These are phyloP conservation scores for Didymellaceae sp. DNA, from an alignment of 2,329 filamentous ascomycete species.

Conservation along the genomic window DNA sequence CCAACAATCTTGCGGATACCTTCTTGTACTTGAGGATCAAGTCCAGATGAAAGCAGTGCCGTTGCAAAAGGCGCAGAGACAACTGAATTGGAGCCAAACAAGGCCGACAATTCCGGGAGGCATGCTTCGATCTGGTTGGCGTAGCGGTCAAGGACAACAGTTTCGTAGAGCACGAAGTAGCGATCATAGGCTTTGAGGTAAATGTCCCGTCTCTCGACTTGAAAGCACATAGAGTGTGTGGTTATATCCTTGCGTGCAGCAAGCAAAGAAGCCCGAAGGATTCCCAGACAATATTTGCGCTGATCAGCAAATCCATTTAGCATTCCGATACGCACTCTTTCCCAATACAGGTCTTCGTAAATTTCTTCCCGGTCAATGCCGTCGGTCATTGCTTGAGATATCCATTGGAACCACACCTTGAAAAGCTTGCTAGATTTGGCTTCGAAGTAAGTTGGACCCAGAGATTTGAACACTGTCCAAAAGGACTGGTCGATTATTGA, in stretches of 20 bases:
- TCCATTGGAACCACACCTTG: conserved; percentile 48
- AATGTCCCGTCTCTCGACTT: conserved; percentile 17
- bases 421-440: conserved; percentile 33
- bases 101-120: conserved; percentile 50
- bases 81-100: conserved; percentile 45
- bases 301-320: conserved; percentile 53
- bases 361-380: conserved; percentile 31
- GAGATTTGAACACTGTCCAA: conserved; percentile 29
- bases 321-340: conserved; percentile 47
- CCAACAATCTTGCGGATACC: conserved; percentile 56
- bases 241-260: conserved; percentile 36
- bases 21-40: conserved; percentile 53
- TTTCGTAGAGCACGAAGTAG: conserved; percentile 56
- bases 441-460: conserved; percentile 28
- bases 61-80: conserved; percentile 52
- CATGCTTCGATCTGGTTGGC: conserved; percentile 57
- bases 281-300: conserved; percentile 55
- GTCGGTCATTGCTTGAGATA: conserved; percentile 27
- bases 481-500: conserved; percentile 30
- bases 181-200: conserved; percentile 49
- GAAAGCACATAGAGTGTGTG: conserved; percentile 32
- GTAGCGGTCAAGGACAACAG: conserved; percentile 57
- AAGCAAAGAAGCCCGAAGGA: conserved; percentile 51
- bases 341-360: conserved; percentile 50
- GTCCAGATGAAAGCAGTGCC: conserved; percentile 50